These are phyloP conservation scores for Berkeleyomyces rouxiae DNA, from an alignment of 2,329 filamentous ascomycete species.

Conservation along the genomic window DNA sequence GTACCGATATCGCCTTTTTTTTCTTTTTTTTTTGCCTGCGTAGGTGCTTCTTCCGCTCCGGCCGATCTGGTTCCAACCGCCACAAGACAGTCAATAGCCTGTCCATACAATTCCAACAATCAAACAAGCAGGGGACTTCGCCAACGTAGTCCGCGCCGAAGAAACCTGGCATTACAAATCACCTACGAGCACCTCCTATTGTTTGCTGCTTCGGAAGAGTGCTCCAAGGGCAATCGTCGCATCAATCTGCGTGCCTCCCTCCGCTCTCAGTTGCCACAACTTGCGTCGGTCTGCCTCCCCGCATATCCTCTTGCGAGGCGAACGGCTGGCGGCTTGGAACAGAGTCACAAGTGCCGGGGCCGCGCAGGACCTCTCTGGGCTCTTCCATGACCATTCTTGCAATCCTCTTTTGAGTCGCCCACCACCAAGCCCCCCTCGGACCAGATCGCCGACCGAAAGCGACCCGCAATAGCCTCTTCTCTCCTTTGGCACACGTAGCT, in stretches of 20 bases:
- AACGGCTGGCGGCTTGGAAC: conserved; percentile 4
- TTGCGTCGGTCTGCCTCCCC: background rate
- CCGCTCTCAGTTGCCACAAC: background rate
- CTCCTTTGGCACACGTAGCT: background rate
- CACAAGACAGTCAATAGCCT: background rate
- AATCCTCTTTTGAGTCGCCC: background rate
- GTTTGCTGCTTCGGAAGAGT: background rate
- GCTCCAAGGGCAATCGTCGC: background rate
- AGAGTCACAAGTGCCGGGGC: conserved; percentile 4
- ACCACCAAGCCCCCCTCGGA: background rate
- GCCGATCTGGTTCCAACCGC: background rate
- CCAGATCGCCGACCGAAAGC: background rate
- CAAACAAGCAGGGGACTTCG: background rate
- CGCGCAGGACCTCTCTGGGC: background rate
- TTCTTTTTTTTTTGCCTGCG: background rate
- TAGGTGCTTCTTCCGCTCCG: background rate
- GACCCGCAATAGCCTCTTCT: background rate
- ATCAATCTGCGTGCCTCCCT: background rate
- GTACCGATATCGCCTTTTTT: too few species aligned
- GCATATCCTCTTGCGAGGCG: background rate
- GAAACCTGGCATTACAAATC: background rate
- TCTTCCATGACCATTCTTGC: background rate
- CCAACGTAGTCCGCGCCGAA: background rate
- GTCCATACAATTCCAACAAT: background rate
- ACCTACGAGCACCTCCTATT: background rate